Base-by-base conservation (phyloP, 2,329 filamentous ascomycete species). In the Talaromyces verruculosus region DNA sequence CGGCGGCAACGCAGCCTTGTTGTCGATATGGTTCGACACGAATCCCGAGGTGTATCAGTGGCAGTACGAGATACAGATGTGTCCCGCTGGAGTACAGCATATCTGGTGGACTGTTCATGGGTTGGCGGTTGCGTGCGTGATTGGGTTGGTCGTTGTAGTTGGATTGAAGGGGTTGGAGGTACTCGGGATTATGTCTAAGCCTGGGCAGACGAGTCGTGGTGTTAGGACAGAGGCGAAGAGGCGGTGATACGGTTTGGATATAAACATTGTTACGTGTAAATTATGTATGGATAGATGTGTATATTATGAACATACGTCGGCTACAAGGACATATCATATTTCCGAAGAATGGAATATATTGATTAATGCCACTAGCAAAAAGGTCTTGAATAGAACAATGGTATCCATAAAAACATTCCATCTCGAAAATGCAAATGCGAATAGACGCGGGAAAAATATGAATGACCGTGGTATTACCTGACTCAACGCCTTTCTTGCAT, bases 61-160 rank as follows among this genome's bases (percentile, higher is more conserved):
- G 95, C 84, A 84, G 69, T 91, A 91, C 70, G 91, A 94, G 71
- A 95, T 95, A 71, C 83, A 82, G 8, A 90, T 87, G 69, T 99
- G 95, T 75, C 84, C 86, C 2, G 80, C 96, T 41, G 95, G 95
- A 0, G 87, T 88, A 28, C 94, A 97, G 83, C 92, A 97, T 80
- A 84, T 93, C 62, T 99, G 95, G 95, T 99, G 95, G 95, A 84
- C 87, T 4, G 88, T 95, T 5, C 93, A 98, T 81, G 84, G 93
- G 55, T 67, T 92, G 39, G 89, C 92, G 73, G 69, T 92, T 2
- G 71, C 86, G 28, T 77, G 77, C 11, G 59, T 80, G 35, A 63
- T 81, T 7, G 72, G 78, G 43, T 71, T 66, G 70, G 68, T 64
- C 66, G 51, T 30, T n/a, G 62, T 58, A 22, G 13, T 11, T 25